phyloP scores from a whole-genome alignment of 1,284 basidiomycete species.

The Ustilago hordei region DNA sequence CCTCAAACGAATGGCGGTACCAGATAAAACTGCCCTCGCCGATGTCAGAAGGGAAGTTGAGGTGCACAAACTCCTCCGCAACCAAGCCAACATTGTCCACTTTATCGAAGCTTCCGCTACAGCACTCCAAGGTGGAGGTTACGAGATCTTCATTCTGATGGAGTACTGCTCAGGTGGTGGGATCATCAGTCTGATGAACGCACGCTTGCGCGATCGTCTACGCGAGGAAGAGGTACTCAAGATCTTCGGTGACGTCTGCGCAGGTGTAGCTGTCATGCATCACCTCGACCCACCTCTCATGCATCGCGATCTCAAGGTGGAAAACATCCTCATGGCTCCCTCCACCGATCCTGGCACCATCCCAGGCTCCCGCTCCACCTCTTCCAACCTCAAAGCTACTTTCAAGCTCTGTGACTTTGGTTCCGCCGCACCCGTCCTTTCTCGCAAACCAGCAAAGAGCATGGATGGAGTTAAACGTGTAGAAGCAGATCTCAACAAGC shows the following conservation, averaged over 20 bases:
- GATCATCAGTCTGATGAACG: conserved; percentile 99
- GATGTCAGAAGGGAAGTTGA: conserved; percentile 98
- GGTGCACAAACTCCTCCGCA: conserved; percentile 90
- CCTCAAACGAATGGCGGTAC: conserved; percentile 94
- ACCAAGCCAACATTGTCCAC: conserved; percentile 91
- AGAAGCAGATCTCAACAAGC: conserved; percentile 90
- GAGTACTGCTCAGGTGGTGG: conserved; percentile 93
- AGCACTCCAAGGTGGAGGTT: conserved; percentile 75
- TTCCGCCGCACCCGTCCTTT: conserved; percentile 78
- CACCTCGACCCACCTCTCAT: conserved; percentile 87
- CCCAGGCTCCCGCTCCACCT: conserved; percentile 72
- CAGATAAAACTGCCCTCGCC: conserved; percentile 87
- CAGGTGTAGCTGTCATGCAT: conserved; percentile 78
- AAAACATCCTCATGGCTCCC: conserved; percentile 87
- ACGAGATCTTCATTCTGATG: conserved; percentile 99
- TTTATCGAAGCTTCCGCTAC: conserved; percentile 83
- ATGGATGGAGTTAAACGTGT: conserved; percentile 77
- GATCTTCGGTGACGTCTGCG: conserved; percentile 77
- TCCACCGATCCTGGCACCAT: conserved; percentile 46
- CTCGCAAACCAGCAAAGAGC: conserved; percentile 52
- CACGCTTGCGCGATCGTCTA: conserved; percentile 88
- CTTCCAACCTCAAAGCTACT: conserved; percentile 69
- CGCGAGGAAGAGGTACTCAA: conserved; percentile 95
- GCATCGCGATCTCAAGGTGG: conserved; percentile 93
- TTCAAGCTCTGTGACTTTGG: conserved; percentile 99